Conservation (phyloP, 2,329 filamentous ascomycete genomes). For the Drechslerella stenobrocha region DNA sequence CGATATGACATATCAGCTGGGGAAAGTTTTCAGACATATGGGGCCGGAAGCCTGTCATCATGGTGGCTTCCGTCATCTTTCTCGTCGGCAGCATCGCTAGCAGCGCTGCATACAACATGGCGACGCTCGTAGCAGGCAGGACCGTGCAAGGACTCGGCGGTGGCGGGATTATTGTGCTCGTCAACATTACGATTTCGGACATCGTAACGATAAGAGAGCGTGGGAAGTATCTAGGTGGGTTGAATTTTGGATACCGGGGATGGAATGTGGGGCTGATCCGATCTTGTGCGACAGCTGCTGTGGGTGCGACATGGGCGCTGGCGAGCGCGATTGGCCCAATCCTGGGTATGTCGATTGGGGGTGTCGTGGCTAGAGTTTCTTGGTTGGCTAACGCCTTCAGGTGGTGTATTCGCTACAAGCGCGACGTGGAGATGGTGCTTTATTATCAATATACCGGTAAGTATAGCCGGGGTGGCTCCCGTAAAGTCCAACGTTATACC, state of each 20-base stretch:
- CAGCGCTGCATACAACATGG: conserved; percentile 60
- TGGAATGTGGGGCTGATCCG: conserved; percentile 59
- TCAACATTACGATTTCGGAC: conserved; percentile 65
- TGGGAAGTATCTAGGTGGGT: conserved; percentile 53
- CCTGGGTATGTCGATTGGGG: conserved; percentile 54
- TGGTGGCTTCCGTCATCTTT: conserved; percentile 66
- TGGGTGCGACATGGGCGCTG: conserved; percentile 69
- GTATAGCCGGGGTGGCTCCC: too few species aligned
- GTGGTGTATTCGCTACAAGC: conserved; percentile 67
- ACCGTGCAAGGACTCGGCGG: conserved; percentile 64
- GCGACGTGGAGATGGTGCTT: conserved; percentile 71
- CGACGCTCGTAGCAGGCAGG: conserved; percentile 62
- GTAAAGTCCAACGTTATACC: conserved; percentile 9
- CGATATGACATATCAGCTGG: conserved; percentile 19
- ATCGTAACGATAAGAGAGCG: conserved; percentile 51
- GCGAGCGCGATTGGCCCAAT: conserved; percentile 69
- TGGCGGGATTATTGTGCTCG: conserved; percentile 64
- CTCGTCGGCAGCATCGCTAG: conserved; percentile 64
- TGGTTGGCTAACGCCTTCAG: conserved; percentile 53
- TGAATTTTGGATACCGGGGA: background rate
- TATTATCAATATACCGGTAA: conserved; percentile 66
- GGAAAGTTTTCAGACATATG: conserved; percentile 63
- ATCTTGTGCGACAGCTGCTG: conserved; percentile 57
- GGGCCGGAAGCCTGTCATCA: conserved; percentile 66
- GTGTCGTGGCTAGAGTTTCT: background rate